A percentile compares a stretch with the other conserved stretches of the same genome.
These are phyloP conservation scores for Remersonia thermophila DNA, from an alignment of 2,329 filamentous ascomycete genomes.

Conservation along the genomic window DNA sequence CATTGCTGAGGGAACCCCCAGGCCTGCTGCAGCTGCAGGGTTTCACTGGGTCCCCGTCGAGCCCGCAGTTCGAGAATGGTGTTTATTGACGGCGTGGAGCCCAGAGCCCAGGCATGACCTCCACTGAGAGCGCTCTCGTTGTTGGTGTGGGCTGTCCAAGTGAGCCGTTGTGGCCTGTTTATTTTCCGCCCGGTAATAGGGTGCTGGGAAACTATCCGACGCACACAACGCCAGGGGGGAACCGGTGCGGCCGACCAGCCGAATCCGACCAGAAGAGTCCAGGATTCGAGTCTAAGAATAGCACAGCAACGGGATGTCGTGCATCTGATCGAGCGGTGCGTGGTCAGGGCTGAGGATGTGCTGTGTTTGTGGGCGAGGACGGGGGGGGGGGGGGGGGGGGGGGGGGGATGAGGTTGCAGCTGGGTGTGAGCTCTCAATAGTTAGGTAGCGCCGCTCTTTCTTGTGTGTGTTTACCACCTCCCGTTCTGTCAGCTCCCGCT, in stretches of 20 bases:
- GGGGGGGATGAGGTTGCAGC: no score
- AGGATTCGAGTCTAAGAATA: conserved; percentile 1
- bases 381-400: no score
- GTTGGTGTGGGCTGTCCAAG: not conserved
- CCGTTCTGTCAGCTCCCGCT: no score
- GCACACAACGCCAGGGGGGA: no score
- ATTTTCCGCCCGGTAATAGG: no score
- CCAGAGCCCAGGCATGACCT: not conserved
- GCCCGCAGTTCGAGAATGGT: not conserved
- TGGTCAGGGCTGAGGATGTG: no score
- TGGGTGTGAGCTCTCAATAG: no score
- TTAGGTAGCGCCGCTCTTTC: no score
- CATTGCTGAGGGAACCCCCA: conserved; percentile 9
- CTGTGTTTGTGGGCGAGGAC: no score
- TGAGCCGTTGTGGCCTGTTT: not conserved
- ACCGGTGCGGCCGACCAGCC: not conserved
- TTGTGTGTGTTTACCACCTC: no score
- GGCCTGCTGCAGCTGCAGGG: conserved; percentile 6
- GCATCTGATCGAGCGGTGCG: no score
- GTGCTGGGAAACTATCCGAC: no score
- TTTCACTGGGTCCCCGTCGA: conserved; percentile 3
- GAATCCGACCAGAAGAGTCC: not conserved
- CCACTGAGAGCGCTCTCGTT: not conserved
- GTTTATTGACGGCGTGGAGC: not conserved
- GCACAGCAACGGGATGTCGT: not conserved